Percentiles rank a stretch among this genome's conserved stretches.
phyloP scores from a whole-genome alignment of 805 yeast genomes.

The Pichia ethanolica region DNA sequence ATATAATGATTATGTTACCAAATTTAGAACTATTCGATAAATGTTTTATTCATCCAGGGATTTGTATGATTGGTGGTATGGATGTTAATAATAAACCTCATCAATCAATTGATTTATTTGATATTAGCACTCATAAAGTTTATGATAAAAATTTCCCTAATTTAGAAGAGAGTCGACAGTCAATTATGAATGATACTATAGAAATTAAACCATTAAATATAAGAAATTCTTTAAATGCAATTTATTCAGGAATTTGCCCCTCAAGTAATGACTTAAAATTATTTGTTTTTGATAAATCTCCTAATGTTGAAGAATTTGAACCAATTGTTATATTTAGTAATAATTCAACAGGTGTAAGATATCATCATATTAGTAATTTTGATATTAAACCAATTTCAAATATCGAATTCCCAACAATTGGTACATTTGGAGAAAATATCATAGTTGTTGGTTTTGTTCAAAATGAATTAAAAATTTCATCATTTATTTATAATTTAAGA shows the following conservation, averaged over 20 bases:
- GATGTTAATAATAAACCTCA: slow-evolving; percentile 29
- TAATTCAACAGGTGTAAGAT: slow-evolving; percentile 7
- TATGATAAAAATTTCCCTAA: neutral
- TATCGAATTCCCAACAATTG: slow-evolving; percentile 46
- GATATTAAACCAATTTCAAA: slow-evolving; percentile 1
- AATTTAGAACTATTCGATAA: slow-evolving; percentile 31
- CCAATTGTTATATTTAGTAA: slow-evolving; percentile 21
- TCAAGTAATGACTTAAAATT: neutral
- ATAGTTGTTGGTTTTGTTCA: slow-evolving; percentile 55
- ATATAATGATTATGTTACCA: slow-evolving; percentile 38
- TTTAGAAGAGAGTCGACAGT: neutral
- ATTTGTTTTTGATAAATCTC: neutral
- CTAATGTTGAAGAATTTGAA: slow-evolving; percentile 10
- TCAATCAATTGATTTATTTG: slow-evolving; percentile 35
- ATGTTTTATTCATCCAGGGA: slow-evolving; percentile 36
- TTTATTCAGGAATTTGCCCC: neutral
- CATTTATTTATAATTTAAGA: slow-evolving; percentile 44
- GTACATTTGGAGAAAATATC: slow-evolving; percentile 57
- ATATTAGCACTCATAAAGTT: slow-evolving; percentile 26
- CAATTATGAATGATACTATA: neutral
- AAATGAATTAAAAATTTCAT: slow-evolving; percentile 38
- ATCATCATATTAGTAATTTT: neutral
- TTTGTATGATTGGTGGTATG: slow-evolving; percentile 49
- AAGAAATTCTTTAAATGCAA: slow-evolving; percentile 1
- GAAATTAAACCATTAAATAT: neutral